Evolutionary conservation across 495 filamentous ascomycete species (phyloP), one percentile per base, ranked within the genome.

Genomic region (Tuber calosporum): DNA sequence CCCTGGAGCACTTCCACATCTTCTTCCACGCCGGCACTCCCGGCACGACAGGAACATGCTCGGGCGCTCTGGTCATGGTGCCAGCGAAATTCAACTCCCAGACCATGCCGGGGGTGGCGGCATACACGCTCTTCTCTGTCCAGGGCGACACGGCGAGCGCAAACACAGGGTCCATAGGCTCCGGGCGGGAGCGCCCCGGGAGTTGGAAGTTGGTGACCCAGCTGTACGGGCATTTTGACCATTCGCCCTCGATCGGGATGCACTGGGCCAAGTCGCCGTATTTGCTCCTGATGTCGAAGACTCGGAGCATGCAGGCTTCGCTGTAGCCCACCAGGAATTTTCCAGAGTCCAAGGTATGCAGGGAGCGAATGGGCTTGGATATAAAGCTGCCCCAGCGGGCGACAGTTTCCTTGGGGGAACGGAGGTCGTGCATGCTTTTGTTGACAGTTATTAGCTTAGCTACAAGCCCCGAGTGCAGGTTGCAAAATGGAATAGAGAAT

Each of bases 101-200:
- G n/a, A 58, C 48, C 48, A 58, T 58, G 48, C 48, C 48, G n/a
- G 48, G 48, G 0, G 48, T 58, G n/a, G 48, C 48, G 48, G 48
- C 48, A 11, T 58, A 58, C 48, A 58, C 48, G n/a, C 48, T 58
- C 48, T 58, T 58, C 48, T 58, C 48, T n/a, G 48, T 58, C 48
- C 48, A 58, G 48, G 48, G 48, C n/a, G 48, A 58, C n/a, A 58
- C 48, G 48, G 48, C 48, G n/a, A 58, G 48, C 48, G 48, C 48
- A 9, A 26, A 58, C 11, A 58, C n/a, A 22, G 48, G 48, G 11
- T 58, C 48, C 48, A 58, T 58, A 22, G 48, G 48, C 9, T 58
- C 48, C n/a, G 48, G n/a, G 9, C 48, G 48, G n/a, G 48, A 58
- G n/a, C 48, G 48, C 9, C n/a, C n/a, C n/a, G 48, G 48, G n/a